Base-by-base conservation (phyloP, 1,284 basidiomycete species). In the Hemileia vastatrix region DNA sequence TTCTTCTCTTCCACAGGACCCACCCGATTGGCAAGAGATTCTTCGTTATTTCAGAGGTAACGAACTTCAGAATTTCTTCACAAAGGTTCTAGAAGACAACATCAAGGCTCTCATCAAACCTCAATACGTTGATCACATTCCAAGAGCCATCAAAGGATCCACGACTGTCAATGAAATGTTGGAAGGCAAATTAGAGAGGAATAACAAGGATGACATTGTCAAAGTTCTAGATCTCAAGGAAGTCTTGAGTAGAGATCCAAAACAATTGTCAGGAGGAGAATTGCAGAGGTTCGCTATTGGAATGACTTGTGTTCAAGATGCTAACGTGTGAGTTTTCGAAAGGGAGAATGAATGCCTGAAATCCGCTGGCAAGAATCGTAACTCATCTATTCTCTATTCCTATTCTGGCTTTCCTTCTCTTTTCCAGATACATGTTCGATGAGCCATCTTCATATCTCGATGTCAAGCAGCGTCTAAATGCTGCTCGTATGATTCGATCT, bases 61-160 rank as follows among this genome's bases (percentile, higher is more conserved):
- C 36, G 73, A 75, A 67, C 65, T 75, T 50, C 73, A 75, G 54
- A 75, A 75, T 67, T 74, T 73, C 63, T 75, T 75, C 66, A 73
- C 72, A 54, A 75, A 75, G 64, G 73, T 75, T 53, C 68, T 75
- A 6, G 73, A 75, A 64, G 73, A 75, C 68, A 72, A 75, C 67
- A 72, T 75, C 67, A 75, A 75, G 67, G 73, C 73, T 21, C 68
- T 75, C 23, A 74, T 75, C 67, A 75, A 75, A 67, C 73, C 73
- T 13, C 73, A 75, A 66, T 75, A 75, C 55, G 73, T 75, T 45
- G 73, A 75, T 65, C 73, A 75, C 67, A 72, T 75, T 50, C 72
- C 73, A 3, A 66, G 73, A 43, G 73, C 73, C 36, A 70, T 75
- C 65, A 75, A 75, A 65, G 67, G 68, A 31, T 66, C 65, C 45